A percentile compares a stretch with the other conserved stretches of the same genome.
These are phyloP conservation scores for Clonostachys rhizophaga DNA, from an alignment of 2,329 filamentous ascomycete species.

Conservation along the genomic window DNA sequence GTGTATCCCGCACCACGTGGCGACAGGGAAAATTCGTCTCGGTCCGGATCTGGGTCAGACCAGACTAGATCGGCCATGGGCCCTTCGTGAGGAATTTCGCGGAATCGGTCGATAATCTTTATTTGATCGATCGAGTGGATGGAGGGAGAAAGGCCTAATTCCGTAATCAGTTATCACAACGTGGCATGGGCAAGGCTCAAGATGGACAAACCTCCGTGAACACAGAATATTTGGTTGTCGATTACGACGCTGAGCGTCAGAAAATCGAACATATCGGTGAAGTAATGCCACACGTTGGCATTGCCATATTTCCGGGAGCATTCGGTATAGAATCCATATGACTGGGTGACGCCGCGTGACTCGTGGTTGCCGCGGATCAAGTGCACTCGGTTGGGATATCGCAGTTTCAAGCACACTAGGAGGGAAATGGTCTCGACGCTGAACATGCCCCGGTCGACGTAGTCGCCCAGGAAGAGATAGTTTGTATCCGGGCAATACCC, in stretches of 20 bases:
- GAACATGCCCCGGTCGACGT: slow-evolving; percentile 97
- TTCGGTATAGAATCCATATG: slow-evolving; percentile 98
- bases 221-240: slow-evolving; percentile 98
- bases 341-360: slow-evolving; percentile 94
- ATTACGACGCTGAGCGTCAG: slow-evolving; percentile 95
- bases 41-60: slow-evolving; percentile 96
- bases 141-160: slow-evolving; percentile 69
- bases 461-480: slow-evolving; percentile 96
- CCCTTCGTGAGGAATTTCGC: slow-evolving; percentile 96
- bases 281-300: slow-evolving; percentile 98
- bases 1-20: slow-evolving; percentile 95
- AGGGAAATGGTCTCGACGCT: slow-evolving; percentile 98
- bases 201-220: slow-evolving; percentile 69
- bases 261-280: slow-evolving; percentile 99
- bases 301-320: slow-evolving; percentile 98
- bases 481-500: slow-evolving; percentile 97
- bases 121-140: slow-evolving; percentile 99
- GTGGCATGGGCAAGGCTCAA: neutral
- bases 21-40: slow-evolving; percentile 93
- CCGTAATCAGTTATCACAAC: neutral
- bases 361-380: slow-evolving; percentile 98
- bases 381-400: slow-evolving; percentile 93
- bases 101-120: slow-evolving; percentile 98
- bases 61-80: slow-evolving; percentile 99
- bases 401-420: slow-evolving; percentile 92